Evolutionary conservation across 257 asterid genomes (phyloP).

Genomic region (Nicotiana tabacum): DNA sequence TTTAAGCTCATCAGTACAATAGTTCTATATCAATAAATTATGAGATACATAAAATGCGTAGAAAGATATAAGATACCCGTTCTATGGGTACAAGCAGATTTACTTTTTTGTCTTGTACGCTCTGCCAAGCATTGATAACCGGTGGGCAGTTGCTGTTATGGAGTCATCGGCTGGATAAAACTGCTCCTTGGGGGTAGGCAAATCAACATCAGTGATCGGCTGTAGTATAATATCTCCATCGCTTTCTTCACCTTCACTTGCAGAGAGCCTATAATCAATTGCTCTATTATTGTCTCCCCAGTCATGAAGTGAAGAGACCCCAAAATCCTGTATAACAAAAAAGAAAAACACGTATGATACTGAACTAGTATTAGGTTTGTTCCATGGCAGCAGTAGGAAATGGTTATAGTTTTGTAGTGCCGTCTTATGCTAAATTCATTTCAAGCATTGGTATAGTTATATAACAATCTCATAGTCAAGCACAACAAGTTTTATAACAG

Average conservation of each 20-base stretch:
- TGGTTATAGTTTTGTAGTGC: background rate
- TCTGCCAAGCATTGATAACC: conserved; percentile 58
- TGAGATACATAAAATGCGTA: background rate
- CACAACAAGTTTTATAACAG: too few relatives aligned
- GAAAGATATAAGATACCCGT: background rate
- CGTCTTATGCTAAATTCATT: too few relatives aligned
- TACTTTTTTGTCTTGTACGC: conserved; percentile 58
- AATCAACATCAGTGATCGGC: conserved; percentile 75
- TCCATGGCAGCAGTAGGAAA: background rate
- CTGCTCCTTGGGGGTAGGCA: conserved; percentile 59
- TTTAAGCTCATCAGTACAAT: background rate
- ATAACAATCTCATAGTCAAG: too few relatives aligned
- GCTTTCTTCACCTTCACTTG: conserved; percentile 86
- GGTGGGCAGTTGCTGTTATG: conserved; percentile 54
- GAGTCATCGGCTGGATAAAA: conserved; percentile 48
- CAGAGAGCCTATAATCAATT: conserved; percentile 41
- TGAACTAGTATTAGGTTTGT: background rate
- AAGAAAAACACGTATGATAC: conserved; percentile 5
- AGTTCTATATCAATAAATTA: background rate
- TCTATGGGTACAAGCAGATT: conserved; percentile 10
- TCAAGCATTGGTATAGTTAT: too few relatives aligned
- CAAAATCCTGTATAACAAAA: conserved; percentile 43
- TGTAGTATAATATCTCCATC: conserved; percentile 68
- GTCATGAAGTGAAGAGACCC: conserved; percentile 43
- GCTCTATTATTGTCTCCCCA: conserved; percentile 49